A percentile compares a stretch with the other conserved stretches of the same genome.
Conservation (phyloP, 768 basidiomycete genomes). For the Roridomyces roridus region DNA sequence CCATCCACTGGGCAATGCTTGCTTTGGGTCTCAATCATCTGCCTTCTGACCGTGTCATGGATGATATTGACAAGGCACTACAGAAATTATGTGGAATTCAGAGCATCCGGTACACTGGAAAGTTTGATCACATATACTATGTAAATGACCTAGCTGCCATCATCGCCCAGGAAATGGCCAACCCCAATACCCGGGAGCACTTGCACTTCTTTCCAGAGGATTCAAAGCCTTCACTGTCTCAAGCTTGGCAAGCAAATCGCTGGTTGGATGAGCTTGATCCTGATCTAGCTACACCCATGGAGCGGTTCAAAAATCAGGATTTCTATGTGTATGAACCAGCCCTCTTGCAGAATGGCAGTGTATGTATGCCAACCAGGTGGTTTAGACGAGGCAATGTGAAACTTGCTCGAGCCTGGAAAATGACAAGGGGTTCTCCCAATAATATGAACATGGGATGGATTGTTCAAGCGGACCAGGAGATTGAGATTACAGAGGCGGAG, state of each 20-base stretch:
- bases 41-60: slow-evolving; percentile 16
- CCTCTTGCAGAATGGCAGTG: background rate
- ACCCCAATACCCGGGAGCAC: slow-evolving; percentile 21
- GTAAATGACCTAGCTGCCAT: slow-evolving; percentile 26
- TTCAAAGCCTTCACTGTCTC: background rate
- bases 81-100: slow-evolving; percentile 26
- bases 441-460: slow-evolving; percentile 13
- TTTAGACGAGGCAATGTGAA: slow-evolving; percentile 5
- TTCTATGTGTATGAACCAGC: slow-evolving; percentile 25
- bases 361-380: slow-evolving; percentile 27
- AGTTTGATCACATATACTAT: slow-evolving; percentile 28
- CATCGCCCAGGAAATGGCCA: slow-evolving; percentile 32
- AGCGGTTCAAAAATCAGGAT: slow-evolving; percentile 10
- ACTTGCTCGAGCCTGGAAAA: slow-evolving; percentile 2
- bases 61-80: slow-evolving; percentile 21
- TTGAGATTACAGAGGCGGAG: slow-evolving; percentile 7
- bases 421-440: background rate
- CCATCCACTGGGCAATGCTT: slow-evolving; percentile 22
- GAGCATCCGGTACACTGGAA: slow-evolving; percentile 26
- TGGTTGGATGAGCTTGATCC: slow-evolving; percentile 23
- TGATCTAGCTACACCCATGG: slow-evolving; percentile 22
- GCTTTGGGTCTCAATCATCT: slow-evolving; percentile 11
- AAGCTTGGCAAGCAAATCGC: slow-evolving; percentile 23
- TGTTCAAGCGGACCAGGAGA: slow-evolving; percentile 1
- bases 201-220: slow-evolving; percentile 28